Base-by-base conservation (phyloP, 2,329 filamentous ascomycete species). In the Akanthomyces uredinophilus region DNA sequence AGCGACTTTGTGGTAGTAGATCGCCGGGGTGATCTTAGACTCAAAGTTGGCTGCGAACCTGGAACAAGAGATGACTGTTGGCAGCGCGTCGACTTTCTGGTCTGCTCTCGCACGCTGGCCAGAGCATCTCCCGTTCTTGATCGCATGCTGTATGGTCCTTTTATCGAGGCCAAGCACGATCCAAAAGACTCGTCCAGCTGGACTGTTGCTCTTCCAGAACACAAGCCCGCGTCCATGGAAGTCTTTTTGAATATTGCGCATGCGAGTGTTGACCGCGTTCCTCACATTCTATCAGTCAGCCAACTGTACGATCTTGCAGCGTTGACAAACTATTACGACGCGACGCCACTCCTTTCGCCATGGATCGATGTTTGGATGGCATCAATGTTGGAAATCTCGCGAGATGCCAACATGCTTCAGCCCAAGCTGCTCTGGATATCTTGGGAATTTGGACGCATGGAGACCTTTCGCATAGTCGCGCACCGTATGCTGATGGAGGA, bases 321-420 rank as follows among this genome's bases (percentile, higher is more conserved):
- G 0, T 37, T 74, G 18, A 70, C 70, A 1, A 65, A 74, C 37
- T 74, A 73, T 49, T 74, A 73, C 64, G 68, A 71, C 56, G 63
- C 70, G 13, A 70, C 70, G 0, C 59, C 41, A 4, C 53, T 68
- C 13, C 52, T 73, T 11, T 57, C 60, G 13, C 70, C 70, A 0
- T 73, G 71, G 71, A 54, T 67, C n/a, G 60, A 63, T 1, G 32
- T 18, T 0, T 70, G 69, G 69, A 65, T 69, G 55, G 32, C 56
- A 1, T 59, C 63, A 1, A 56, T 66, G 13, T 65, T 64, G 8
- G 66, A 66, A 3, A 62, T 63, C 20, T 58, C 55, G 3, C 60
- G 59, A 1, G 63, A 66, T 8, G 66, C 66, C 2, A 65, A 64
- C 18, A 61, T 61, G 5, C 56, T 64, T 10, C 58, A 69, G 56